These are phyloP conservation scores for Camelina hispida DNA, from an alignment of 345 rosid species.

Conservation along the genomic window DNA sequence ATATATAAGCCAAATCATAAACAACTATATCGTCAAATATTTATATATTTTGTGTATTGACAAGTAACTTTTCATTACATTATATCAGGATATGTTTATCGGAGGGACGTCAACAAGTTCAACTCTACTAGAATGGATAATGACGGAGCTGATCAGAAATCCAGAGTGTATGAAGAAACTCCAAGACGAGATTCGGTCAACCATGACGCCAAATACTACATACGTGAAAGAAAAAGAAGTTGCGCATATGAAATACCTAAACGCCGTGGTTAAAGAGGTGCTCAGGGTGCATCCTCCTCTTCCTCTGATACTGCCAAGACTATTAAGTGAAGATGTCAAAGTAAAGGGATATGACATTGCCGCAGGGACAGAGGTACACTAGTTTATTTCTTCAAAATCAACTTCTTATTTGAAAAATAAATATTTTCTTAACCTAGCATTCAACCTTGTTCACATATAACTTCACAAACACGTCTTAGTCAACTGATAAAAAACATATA, in stretches of 20 bases:
- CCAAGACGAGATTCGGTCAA: conserved; percentile 29
- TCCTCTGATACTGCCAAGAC: conserved; percentile 36
- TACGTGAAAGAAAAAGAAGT: conserved; percentile 21
- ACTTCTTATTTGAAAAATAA: background rate
- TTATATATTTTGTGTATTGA: background rate
- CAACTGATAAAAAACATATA: background rate
- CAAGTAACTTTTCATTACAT: background rate
- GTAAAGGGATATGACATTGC: conserved; percentile 42
- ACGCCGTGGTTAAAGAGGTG: conserved; percentile 41
- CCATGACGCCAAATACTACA: background rate
- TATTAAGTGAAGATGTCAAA: conserved; percentile 36
- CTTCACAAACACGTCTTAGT: background rate
- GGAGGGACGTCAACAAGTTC: conserved; percentile 38
- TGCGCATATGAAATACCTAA: conserved; percentile 19
- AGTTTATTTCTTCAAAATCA: background rate
- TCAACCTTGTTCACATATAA: background rate
- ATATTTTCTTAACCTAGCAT: background rate
- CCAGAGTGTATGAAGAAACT: conserved; percentile 35
- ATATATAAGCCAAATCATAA: background rate
- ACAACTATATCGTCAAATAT: background rate
- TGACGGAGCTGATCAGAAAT: conserved; percentile 32
- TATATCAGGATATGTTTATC: conserved; percentile 33
- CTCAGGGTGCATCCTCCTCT: conserved; percentile 49
- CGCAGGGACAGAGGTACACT: conserved; percentile 40
- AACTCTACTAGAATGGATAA: conserved; percentile 33